phyloP scores from a whole-genome alignment of 1,284 basidiomycete genomes.

The Rhodotorula mucilaginosa region DNA sequence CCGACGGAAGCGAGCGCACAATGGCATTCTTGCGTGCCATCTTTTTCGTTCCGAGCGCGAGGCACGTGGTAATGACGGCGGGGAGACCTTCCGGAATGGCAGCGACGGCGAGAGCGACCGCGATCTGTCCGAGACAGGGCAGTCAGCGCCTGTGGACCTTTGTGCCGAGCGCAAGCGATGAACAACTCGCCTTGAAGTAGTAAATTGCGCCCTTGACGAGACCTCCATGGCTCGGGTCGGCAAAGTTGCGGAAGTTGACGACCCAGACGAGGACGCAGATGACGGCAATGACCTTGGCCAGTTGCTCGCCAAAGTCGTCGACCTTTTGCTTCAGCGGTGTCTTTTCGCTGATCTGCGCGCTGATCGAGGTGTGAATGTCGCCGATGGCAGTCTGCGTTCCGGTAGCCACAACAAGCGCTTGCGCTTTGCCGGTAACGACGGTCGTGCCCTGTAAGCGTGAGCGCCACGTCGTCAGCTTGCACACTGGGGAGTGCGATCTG shows the following conservation, averaged over 20 bases:
- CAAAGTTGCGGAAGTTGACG: conserved; percentile 89
- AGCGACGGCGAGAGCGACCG: conserved; percentile 90
- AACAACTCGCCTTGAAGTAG: conserved; percentile 69
- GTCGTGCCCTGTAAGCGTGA: conserved; percentile 71
- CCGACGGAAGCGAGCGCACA: conserved; percentile 89
- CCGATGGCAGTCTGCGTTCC: conserved; percentile 86
- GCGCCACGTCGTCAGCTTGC: background rate
- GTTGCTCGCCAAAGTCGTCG: conserved; percentile 92
- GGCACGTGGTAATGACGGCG: conserved; percentile 92
- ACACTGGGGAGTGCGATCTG: background rate
- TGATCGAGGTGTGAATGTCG: conserved; percentile 88
- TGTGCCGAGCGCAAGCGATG: no score
- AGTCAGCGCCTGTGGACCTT: background rate
- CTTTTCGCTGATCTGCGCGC: conserved; percentile 80
- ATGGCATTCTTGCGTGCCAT: conserved; percentile 98
- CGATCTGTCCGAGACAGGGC: conserved; percentile 58
- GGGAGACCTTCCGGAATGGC: conserved; percentile 94
- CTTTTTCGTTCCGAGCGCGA: conserved; percentile 92
- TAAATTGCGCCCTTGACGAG: conserved; percentile 87
- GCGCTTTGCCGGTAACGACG: conserved; percentile 83
- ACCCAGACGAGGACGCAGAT: conserved; percentile 95
- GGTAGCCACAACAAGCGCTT: conserved; percentile 79
- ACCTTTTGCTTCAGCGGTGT: conserved; percentile 92
- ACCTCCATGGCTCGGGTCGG: conserved; percentile 85
- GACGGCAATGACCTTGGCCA: conserved; percentile 92